Evolutionary conservation across 805 yeast species (phyloP).

Genomic region (Blastobotrys peoriensis): DNA sequence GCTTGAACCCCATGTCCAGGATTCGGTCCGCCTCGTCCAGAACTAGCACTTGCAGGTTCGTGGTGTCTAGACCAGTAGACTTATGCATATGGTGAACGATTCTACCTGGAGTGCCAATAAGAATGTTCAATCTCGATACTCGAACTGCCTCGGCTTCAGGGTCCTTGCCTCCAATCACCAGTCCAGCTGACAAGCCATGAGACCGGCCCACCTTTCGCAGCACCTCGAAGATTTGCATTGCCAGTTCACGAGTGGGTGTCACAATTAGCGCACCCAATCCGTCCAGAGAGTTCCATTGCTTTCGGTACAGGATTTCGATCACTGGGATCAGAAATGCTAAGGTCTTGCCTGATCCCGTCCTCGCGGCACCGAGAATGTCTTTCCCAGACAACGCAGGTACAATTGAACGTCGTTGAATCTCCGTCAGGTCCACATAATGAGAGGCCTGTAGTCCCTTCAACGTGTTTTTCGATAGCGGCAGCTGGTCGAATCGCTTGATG

Average conservation of each 20-base stretch:
- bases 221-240: slow-evolving; percentile 87
- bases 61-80: slow-evolving; percentile 68
- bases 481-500: slow-evolving; percentile 56
- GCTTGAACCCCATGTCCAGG: slow-evolving; percentile 87
- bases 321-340: slow-evolving; percentile 80
- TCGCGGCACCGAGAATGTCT: slow-evolving; percentile 83
- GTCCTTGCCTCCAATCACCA: slow-evolving; percentile 92
- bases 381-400: slow-evolving; percentile 68
- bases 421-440: slow-evolving; percentile 77
- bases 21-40: slow-evolving; percentile 92
- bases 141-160: slow-evolving; percentile 76
- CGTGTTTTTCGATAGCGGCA: slow-evolving; percentile 67
- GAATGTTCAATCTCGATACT: slow-evolving; percentile 68
- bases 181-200: slow-evolving; percentile 76
- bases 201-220: slow-evolving; percentile 71
- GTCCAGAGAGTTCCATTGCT: slow-evolving; percentile 73
- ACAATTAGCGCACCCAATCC: slow-evolving; percentile 85
- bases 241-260: slow-evolving; percentile 90
- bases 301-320: slow-evolving; percentile 51
- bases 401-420: slow-evolving; percentile 75
- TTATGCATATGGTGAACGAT: slow-evolving; percentile 87
- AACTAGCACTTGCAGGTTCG: slow-evolving; percentile 71
- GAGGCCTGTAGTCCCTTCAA: slow-evolving; percentile 68
- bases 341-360: slow-evolving; percentile 89
- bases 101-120: slow-evolving; percentile 91